These are phyloP conservation scores for Calendula officinalis DNA, from an alignment of 129 eudicot genomes.

Conservation along the genomic window DNA sequence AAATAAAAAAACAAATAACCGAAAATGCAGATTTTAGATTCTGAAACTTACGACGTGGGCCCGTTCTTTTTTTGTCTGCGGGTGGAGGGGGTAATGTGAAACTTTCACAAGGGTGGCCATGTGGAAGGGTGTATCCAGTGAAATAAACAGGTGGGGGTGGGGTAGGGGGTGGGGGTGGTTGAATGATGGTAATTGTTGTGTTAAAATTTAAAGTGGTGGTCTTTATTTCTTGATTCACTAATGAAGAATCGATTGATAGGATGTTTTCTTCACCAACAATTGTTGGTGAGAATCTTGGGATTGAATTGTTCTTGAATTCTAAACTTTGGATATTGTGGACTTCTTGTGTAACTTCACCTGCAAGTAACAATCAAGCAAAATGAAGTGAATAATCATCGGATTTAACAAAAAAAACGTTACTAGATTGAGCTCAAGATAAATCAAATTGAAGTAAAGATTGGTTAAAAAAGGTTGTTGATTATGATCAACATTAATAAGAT, in stretches of 20 bases:
- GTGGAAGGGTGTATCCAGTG: slow-evolving; percentile 84
- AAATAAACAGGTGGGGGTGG: slow-evolving; percentile 62
- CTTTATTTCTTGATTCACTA: slow-evolving; percentile 10
- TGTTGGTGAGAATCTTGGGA: slow-evolving; percentile 27
- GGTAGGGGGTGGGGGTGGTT: slow-evolving; percentile 10
- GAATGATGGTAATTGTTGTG: slow-evolving; percentile 7
- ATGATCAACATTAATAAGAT: not conserved
- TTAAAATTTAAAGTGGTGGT: slow-evolving; percentile 18
- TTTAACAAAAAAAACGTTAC: slow-evolving; percentile 1
- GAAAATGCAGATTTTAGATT: slow-evolving; percentile 1
- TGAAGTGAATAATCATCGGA: not conserved
- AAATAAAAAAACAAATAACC: not conserved
- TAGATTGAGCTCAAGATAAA: slow-evolving; percentile 19
- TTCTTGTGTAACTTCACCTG: slow-evolving; percentile 70
- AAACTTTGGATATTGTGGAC: slow-evolving; percentile 37
- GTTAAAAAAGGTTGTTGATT: not conserved
- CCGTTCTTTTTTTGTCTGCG: slow-evolving; percentile 83
- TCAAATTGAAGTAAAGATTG: not conserved
- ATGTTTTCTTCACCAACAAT: slow-evolving; percentile 24
- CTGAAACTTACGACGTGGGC: slow-evolving; percentile 77
- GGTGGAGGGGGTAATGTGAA: slow-evolving; percentile 91
- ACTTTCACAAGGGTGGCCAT: slow-evolving; percentile 82
- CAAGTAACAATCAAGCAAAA: slow-evolving; percentile 9
- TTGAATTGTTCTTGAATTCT: slow-evolving; percentile 39
- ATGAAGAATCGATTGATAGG: slow-evolving; percentile 21